Base-by-base conservation (phyloP, 768 basidiomycete species). In the Xerocomellus amylosporus region DNA sequence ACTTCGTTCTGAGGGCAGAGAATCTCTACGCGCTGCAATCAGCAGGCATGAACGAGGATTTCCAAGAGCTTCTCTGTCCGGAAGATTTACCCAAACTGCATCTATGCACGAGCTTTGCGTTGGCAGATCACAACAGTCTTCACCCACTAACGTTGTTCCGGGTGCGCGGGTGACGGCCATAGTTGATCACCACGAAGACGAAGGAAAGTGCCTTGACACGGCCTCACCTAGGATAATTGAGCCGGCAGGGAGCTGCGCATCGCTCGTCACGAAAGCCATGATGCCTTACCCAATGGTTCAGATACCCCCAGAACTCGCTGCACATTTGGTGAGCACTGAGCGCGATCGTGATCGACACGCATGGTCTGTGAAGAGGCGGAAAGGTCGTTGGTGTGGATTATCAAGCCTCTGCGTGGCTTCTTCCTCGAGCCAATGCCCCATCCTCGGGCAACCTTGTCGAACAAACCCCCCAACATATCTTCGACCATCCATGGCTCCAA, bases 111-210 rank as follows among this genome's bases (percentile, higher is more conserved):
- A 76, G 71, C 7, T 91, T 91, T 64, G 89, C 84, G 0, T 78
- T 99, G 17, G 93, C 98, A 40, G 97, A 99, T 70, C 95, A 98
- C 71, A 99, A 98, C 65, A 75, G 76, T 8, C 78, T 97, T 20
- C 72, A 69, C 26, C 62, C 2, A 62, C 64, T 36, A 87, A 82
- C 65, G 58, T 71, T 2, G 37, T 55, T 3, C 70, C 76, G 0
- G 64, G 69, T 36, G 72, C 76, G 0, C 70, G 72, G n/a, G 91
- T 98, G 10, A 76, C 81, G 0, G 86, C 88, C 3, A 76, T 98
- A 49, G 74, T 98, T 26, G 97, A 99, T 68, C 96, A 99, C 65
- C 94, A 98, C 65, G 84, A 78, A 15, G 96, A 99, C 69, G 95
- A 98, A 64, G 76, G 79, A 0, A 69, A 77, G 2, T 81, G 97